A percentile compares a stretch with the other conserved stretches of the same genome.
phyloP scores from a whole-genome alignment of 805 yeast genomes.

The Metschnikowia shivogae region DNA sequence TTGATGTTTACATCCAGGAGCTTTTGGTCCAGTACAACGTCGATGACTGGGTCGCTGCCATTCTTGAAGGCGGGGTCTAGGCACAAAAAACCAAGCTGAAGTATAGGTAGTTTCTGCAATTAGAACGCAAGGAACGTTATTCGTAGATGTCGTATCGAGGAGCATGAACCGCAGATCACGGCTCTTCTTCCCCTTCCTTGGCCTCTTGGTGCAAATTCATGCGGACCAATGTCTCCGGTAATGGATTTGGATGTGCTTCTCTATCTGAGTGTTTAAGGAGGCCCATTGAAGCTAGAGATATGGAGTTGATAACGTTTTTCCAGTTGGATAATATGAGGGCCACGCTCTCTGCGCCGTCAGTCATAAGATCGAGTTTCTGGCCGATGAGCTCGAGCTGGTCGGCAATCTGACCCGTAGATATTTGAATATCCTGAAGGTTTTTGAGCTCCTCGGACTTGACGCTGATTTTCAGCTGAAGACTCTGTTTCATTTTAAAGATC shows the following conservation, averaged over 20 bases:
- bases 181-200: background rate
- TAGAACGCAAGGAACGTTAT: background rate
- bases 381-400: conserved; percentile 46
- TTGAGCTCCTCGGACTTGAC: conserved; percentile 52
- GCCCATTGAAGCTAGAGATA: conserved; percentile 57
- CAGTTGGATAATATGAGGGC: conserved; percentile 59
- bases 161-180: background rate
- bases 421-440: conserved; percentile 44
- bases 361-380: conserved; percentile 44
- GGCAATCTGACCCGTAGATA: conserved; percentile 43
- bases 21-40: conserved; percentile 18
- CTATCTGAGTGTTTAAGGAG: conserved; percentile 36
- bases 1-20: conserved; percentile 13
- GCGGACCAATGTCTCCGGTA: conserved; percentile 66
- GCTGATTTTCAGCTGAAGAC: conserved; percentile 26
- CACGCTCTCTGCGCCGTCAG: conserved; percentile 58
- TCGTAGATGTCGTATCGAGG: background rate
- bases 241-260: conserved; percentile 45
- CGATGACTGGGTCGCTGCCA: conserved; percentile 21
- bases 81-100: conserved; percentile 12
- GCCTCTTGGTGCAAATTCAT: conserved; percentile 37
- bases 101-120: conserved; percentile 1
- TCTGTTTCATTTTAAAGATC: conserved; percentile 5
- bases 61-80: conserved; percentile 3
- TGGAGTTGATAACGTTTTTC: conserved; percentile 57